Evolutionary conservation across 164 flowering plant genomes (phyloP), one percentile per base, ranked within the genome.

Genomic region (Piper betle): DNA sequence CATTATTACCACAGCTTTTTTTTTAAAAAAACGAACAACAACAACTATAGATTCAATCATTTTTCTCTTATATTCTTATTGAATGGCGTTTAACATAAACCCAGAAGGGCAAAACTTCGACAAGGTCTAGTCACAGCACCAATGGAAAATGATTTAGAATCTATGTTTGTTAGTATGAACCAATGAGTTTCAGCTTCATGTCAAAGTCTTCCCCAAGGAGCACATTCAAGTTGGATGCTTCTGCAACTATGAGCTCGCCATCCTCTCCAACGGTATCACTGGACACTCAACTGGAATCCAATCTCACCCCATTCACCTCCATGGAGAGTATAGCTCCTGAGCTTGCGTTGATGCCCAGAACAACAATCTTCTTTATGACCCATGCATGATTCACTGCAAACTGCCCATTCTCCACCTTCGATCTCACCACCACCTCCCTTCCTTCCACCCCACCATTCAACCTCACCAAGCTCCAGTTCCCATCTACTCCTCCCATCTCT

Each of bases 381-480:
- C 82, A 84, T 18, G 70, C 77, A 65, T 76, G 72, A 39, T 62
- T 62, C 65, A 75, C 6, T 18, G 95, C 90, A 74, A 69, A 90
- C 12, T 38, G 68, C 20, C 82, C 78, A 57, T 85, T 79, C 53
- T 67, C 48, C 37, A 90, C 88, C 33, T 74, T 56, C 6, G 91
- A 84, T 57, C 68, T 63, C 19, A 87, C 56, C 7, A 37, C 20
- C n/a, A 77, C 48, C 7, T 58, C 65, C 39, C 73, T 52, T 4
- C 73, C 67, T 1, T 16, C 37, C 0, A 66, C 33, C 3, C 58
- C 55, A 4, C 78, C 69, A n/a, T 18, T n/a, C n/a, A n/a, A 81
- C 15, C 39, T 81, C 52, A 84, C 81, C 0, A 74, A 53, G 52
- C 74, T 87, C 88, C 95, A 87, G 0, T 58, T 73, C 15, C 79